Evolutionary conservation across 2,329 filamentous ascomycete species (phyloP).

Genomic region (Colletotrichum eleusines): DNA sequence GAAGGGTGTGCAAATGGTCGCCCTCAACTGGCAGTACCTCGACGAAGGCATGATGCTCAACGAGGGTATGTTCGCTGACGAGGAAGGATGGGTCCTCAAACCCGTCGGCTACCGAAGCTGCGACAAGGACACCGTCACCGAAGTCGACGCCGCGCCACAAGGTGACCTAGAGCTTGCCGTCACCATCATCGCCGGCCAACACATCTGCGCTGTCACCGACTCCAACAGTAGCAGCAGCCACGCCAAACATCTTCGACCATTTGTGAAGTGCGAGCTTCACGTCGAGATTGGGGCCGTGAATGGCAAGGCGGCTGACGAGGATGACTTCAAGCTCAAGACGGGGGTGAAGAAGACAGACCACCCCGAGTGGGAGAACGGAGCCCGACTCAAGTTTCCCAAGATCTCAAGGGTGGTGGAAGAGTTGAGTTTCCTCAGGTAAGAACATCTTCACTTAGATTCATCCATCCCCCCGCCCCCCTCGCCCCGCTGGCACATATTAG

Average conservation of each 20-base stretch:
- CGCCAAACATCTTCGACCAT: constrained; percentile 67
- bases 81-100: constrained; percentile 87
- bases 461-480: background rate
- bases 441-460: background rate
- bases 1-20: constrained; percentile 96
- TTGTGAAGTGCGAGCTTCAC: constrained; percentile 84
- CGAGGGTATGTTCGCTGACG: constrained; percentile 94
- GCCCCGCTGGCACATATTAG: constrained; percentile 21
- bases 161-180: constrained; percentile 76
- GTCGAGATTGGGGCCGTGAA: constrained; percentile 71
- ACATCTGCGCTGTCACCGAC: constrained; percentile 70
- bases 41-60: constrained; percentile 97
- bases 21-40: constrained; percentile 96
- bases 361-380: constrained; percentile 70
- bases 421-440: constrained; percentile 80
- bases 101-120: constrained; percentile 76
- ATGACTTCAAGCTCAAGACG: constrained; percentile 71
- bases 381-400: constrained; percentile 69
- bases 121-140: constrained; percentile 54
- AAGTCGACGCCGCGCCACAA: constrained; percentile 60
- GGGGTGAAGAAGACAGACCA: constrained; percentile 67
- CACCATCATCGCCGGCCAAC: constrained; percentile 81
- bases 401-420: constrained; percentile 73
- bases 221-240: constrained; percentile 48
- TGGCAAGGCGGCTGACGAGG: constrained; percentile 57